Percentiles rank a stretch among this genome's conserved stretches.
These are phyloP conservation scores for Blastosporella zonata DNA, from an alignment of 1,284 basidiomycete species.

Conservation along the genomic window DNA sequence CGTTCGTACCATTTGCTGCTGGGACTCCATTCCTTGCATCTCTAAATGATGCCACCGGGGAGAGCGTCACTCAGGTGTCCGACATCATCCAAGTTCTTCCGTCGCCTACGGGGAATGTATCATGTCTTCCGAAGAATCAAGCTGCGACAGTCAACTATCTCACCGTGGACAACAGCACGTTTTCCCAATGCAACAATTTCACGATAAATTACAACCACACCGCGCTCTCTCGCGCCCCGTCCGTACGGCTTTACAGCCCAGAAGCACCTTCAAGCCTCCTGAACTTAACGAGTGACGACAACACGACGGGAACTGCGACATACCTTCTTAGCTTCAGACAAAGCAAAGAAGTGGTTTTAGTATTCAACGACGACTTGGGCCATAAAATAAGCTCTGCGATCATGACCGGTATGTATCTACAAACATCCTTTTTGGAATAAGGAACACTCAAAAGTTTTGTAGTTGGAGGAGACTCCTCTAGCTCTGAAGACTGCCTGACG, in stretches of 20 bases:
- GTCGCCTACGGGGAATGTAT: slow-evolving; percentile 35
- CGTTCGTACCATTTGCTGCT: slow-evolving; percentile 50
- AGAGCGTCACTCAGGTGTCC: slow-evolving; percentile 41
- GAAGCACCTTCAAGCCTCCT: slow-evolving; percentile 37
- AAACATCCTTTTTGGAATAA: background rate
- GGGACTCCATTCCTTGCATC: slow-evolving; percentile 53
- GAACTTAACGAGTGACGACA: slow-evolving; percentile 31
- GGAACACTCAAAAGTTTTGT: background rate
- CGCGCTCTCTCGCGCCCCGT: slow-evolving; percentile 33
- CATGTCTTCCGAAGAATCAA: slow-evolving; percentile 37
- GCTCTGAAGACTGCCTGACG: slow-evolving; percentile 23
- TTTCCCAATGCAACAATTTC: slow-evolving; percentile 53
- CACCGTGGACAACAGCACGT: slow-evolving; percentile 24
- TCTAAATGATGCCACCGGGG: slow-evolving; percentile 44
- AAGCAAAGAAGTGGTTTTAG: slow-evolving; percentile 39
- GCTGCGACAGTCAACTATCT: slow-evolving; percentile 13
- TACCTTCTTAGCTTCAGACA: slow-evolving; percentile 43
- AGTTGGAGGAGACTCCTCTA: slow-evolving; percentile 30
- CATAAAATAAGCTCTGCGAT: slow-evolving; percentile 33
- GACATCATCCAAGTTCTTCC: slow-evolving; percentile 46
- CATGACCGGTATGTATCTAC: slow-evolving; percentile 30
- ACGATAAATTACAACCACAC: slow-evolving; percentile 40
- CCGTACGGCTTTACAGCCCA: slow-evolving; percentile 45
- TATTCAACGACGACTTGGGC: slow-evolving; percentile 33
- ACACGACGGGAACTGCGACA: slow-evolving; percentile 32